Conservation (phyloP, 768 basidiomycete genomes). For the Filobasidium floriforme region DNA sequence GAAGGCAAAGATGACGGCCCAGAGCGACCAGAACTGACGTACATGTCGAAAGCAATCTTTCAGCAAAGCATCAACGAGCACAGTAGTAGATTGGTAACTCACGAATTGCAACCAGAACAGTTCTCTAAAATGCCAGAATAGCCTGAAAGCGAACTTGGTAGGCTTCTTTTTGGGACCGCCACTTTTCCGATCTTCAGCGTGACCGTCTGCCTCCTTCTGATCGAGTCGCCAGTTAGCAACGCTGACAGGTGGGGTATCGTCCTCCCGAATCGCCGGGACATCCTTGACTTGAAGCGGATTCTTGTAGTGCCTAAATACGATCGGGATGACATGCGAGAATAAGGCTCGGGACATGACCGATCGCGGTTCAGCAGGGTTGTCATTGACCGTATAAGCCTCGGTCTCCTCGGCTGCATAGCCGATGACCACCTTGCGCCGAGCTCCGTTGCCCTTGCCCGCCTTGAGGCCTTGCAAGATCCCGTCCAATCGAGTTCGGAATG, state of each 20-base stretch:
- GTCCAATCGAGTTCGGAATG: conserved; percentile 31
- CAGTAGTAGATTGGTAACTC: conserved; percentile 14
- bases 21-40: conserved; percentile 25
- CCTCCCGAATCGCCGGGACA: conserved; percentile 40
- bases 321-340: conserved; percentile 37
- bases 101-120: conserved; percentile 32
- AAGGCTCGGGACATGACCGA: conserved; percentile 37
- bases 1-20: conserved; percentile 41
- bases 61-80: background rate
- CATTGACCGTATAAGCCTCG: conserved; percentile 14
- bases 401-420: conserved; percentile 21
- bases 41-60: background rate
- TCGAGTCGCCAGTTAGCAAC: conserved; percentile 33
- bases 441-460: conserved; percentile 30
- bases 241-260: conserved; percentile 33
- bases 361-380: conserved; percentile 35
- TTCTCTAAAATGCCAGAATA: conserved; percentile 34
- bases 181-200: conserved; percentile 26
- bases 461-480: conserved; percentile 28
- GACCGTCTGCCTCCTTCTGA: conserved; percentile 11
- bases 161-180: conserved; percentile 15
- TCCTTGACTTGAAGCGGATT: conserved; percentile 33
- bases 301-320: conserved; percentile 36
- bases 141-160: conserved; percentile 29
- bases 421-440: conserved; percentile 32